Evolutionary conservation across 345 rosid species (phyloP).

Genomic region (Rhizophora apiculata): DNA sequence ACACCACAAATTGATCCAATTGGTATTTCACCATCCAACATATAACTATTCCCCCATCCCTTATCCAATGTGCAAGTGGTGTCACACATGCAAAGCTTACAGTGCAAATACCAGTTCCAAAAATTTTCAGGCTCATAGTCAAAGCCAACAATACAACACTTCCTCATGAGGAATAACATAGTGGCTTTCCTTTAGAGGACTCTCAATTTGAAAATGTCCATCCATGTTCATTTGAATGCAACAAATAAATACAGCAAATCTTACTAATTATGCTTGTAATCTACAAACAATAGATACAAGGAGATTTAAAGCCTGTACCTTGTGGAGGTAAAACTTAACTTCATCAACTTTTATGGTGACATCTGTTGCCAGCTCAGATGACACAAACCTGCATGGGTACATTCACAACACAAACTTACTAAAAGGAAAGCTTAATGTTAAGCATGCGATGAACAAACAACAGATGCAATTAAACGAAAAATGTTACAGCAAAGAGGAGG

Average conservation of each 20-base stretch:
- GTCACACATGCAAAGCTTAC: too few relatives aligned
- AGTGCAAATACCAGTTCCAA: background rate
- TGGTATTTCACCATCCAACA: too few relatives aligned
- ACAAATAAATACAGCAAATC: background rate
- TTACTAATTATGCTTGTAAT: background rate
- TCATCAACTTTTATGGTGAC: slow-evolving; percentile 62
- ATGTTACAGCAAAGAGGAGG: background rate
- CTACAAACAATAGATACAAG: background rate
- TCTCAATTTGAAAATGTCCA: background rate
- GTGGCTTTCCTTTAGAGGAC: background rate
- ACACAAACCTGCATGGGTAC: slow-evolving; percentile 52
- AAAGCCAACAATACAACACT: background rate
- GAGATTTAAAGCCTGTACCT: slow-evolving; percentile 39
- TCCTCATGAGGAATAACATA: background rate
- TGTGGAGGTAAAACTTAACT: slow-evolving; percentile 80
- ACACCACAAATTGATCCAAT: too few relatives aligned
- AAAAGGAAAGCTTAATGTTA: background rate
- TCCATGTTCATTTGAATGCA: background rate
- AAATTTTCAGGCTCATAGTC: background rate
- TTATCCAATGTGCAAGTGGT: too few relatives aligned
- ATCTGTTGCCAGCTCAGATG: slow-evolving; percentile 74
- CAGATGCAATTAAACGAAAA: slow-evolving; percentile 7
- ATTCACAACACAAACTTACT: slow-evolving; percentile 17
- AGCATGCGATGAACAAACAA: slow-evolving; percentile 7
- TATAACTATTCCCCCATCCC: too few relatives aligned